Evolutionary conservation across 805 yeast species (phyloP), one percentile per base, ranked within the genome.

Genomic region (Candida easanensis): DNA sequence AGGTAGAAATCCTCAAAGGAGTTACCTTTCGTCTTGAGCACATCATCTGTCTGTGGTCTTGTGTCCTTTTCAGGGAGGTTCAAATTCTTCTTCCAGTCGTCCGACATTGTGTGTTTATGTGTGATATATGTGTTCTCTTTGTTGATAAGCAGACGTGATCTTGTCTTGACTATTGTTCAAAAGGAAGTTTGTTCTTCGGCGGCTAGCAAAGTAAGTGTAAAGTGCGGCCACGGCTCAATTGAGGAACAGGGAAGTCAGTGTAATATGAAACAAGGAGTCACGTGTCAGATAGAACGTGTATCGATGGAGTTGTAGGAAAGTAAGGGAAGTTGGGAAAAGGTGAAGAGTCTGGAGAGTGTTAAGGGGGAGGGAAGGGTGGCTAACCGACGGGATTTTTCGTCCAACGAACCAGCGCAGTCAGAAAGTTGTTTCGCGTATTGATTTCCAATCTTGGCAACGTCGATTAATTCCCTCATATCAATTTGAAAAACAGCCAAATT

Each of bases 41-140:
- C 97, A 76, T 93, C 99, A 44, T 90, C 97, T 1, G 99, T 91
- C 64, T 91, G 97, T 32, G 95, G 96, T 64, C 99, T 80, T n/a
- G 83, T 75, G 64, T 91, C 99, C 68, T 78, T 88, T 45, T 69
- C 73, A 14, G 98, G 98, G 38, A 88, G 64, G 61, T 82, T 83
- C 53, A 91, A 73, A 41, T 75, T 66, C 21, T 72, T 56, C 70
- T 88, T 90, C 96, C 97, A 88, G 48, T 80, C 78, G 45, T 79
- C 77, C 22, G 68, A 52, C 71, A 68, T 64, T 26, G 42, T 43
- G 37, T 26, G 22, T n/a, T n/a, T 20, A 13, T 19, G 18, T 35
- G 33, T 33, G 33, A 22, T 22, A 10, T 26, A n/a, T 26, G 30
- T 26, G 30, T 26, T 26, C 30, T 9, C n/a, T 14, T 34, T 23